Evolutionary conservation across 2,329 filamentous ascomycete genomes (phyloP).

Genomic region (Metarhizium guizhouense): DNA sequence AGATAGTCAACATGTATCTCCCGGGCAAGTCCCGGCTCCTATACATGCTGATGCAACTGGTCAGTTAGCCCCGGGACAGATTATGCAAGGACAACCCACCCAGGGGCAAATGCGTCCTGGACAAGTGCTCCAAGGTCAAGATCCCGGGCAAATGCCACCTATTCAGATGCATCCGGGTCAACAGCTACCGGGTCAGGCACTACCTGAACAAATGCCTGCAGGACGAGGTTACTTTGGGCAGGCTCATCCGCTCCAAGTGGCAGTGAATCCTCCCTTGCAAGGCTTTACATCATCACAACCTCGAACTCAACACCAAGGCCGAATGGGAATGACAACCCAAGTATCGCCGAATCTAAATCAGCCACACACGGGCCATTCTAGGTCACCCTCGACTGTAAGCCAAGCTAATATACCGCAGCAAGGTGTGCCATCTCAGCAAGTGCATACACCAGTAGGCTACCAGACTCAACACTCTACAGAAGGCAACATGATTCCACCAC

Average conservation of each 20-base stretch:
- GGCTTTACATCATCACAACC: background rate
- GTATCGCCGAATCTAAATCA: background rate
- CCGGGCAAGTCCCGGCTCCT: background rate
- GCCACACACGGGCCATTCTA: background rate
- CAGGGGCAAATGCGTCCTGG: background rate
- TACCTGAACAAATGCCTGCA: background rate
- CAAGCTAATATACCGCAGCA: background rate
- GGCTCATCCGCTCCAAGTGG: background rate
- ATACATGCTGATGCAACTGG: background rate
- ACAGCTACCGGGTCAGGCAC: no score
- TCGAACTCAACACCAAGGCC: background rate
- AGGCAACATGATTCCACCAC: slow-evolving; percentile 4
- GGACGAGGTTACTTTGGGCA: background rate
- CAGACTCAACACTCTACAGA: background rate
- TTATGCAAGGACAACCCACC: no score
- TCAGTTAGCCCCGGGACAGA: background rate
- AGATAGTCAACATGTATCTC: background rate
- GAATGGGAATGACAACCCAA: background rate
- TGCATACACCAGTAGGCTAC: background rate
- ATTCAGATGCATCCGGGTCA: background rate
- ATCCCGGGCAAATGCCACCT: background rate
- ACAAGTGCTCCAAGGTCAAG: background rate
- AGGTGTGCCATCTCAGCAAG: background rate
- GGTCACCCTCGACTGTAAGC: background rate
- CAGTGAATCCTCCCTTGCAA: background rate